Evolutionary conservation across 2,329 filamentous ascomycete species (phyloP), one percentile per base, ranked within the genome.

Genomic region (Coccinonectria pachysandricola): DNA sequence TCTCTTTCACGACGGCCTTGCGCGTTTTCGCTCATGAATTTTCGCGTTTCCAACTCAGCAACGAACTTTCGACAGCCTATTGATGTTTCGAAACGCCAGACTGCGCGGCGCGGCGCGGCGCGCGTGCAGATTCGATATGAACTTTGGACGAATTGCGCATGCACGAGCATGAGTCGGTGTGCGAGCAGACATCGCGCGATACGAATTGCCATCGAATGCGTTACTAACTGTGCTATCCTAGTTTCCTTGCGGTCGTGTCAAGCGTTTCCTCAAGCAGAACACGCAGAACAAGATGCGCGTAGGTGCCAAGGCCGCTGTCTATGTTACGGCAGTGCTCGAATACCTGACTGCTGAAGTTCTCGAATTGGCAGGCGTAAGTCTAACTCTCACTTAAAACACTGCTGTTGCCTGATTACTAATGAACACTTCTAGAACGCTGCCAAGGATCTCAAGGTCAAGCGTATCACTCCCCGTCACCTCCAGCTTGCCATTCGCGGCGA

Each of bases 231-330:
- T 22, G 20, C 27, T 29, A 29, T 34, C 42, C 33, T 55, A 98
- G 91, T 98, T 98, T 60, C 91, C 91, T 36, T 98, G 91, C 59
- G 91, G 91, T 64, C 91, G 91, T 79, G 91, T 98, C 63, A 98
- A 98, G 81, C 87, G 91, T 67, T 96, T 96, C 68, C 71, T 98
- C 56, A 95, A 96, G 75, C 86, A 85, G 61, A 95, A 95, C 66
- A 96, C 91, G 25, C 91, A 96, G 58, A 92, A 95, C 66, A 96
- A 96, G 71, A 96, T 95, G 84, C 88, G 91, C 62, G 92, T 98
- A 44, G 91, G 91, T 49, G 91, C 88, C 53, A 96, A 96, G 71
- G 91, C 91, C 40, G 87, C 91, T 43, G 91, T 98, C 49, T 98
- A 98, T 57, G 85, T 96, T 37, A 96, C 91, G 25, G 91, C 91